Evolutionary conservation across 441 rosid genomes (phyloP), one percentile per base, ranked within the genome.

Genomic region (Croton setiger): DNA sequence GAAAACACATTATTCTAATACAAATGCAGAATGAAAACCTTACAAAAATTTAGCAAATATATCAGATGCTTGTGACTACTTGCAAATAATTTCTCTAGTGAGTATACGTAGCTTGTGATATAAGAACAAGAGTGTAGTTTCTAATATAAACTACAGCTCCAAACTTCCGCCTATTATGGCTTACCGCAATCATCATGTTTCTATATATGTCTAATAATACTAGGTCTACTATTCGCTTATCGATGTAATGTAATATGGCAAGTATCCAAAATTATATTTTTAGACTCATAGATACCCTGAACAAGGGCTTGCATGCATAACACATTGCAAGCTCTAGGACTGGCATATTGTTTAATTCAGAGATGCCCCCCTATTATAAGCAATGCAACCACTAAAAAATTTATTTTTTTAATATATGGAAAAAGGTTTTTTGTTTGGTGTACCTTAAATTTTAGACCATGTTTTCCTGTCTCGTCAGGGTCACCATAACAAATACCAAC

Each of bases 401-500:
- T 35, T 48, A 36, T 20, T 59, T 49, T 58, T 35, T 58, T 59
- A 41, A 45, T 13, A 11, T 48, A 59, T 7, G 59, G 18, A 59
- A 33, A 63, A 53, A n/a, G 37, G 21, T 37, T 37, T 37, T 37
- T 37, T 37, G 41, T 37, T 37, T 37, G 6, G 14, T 43, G 67
- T 84, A 93, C 98, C 95, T 91, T 93, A 77, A 89, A 87, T 56
- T 85, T 78, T 66, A 93, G 87, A 61, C 87, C 90, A 49, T 21
- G 76, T 71, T 78, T 76, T 75, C 97, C 97, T 47, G 80, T 83
- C 17, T 80, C 64, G 56, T 63, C 67, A 51, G 95, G 91, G 79
- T 90, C 93, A 58, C 96, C 96, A 75, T 84, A 93, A 75, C 95
- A 88, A 74, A 93, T 81, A 81, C 88, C 93, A 66, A 91, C 83